Base-by-base conservation (phyloP, 805 yeast genomes). In the Wickerhamiella domercqiae region DNA sequence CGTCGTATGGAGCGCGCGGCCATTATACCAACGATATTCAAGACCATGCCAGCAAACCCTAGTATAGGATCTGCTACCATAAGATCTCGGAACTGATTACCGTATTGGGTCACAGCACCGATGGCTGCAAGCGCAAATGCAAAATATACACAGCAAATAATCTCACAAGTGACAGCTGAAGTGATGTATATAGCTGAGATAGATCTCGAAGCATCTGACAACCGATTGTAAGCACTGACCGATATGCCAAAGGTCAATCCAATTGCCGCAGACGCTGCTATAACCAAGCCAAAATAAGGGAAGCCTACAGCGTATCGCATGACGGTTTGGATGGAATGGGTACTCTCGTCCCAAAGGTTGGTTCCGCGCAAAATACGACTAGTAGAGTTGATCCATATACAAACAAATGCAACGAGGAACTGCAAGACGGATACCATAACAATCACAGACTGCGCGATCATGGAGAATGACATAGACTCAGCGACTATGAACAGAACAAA, bases 391-490 rank as follows among this genome's bases (percentile, higher is more conserved):
- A 50, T 41, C 42, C 51, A 43, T 11, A 49, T 39, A 29, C 45
- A 29, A 19, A 46, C 34, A 7, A 48, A 43, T 4, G 49, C 42
- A 14, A 49, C 40, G 13, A 50, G 38, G 26, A 50, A 22, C 21
- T 47, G 45, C 20, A 50, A 42, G n/a, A 44, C 39, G 3, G 52
- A 48, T 7, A 38, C 39, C 21, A 46, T 39, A 16, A 47, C 29
- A 9, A 50, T 32, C 7, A 47, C 22, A 21, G 50, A 46, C 37
- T 49, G 53, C 7, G 51, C 44, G 4, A 49, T 38, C 53, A 49
- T 46, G 13, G 46, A 45, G 18, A 46, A 46, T 7, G 45, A 38
- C 41, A 42, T 21, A 29, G 44, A 37, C 38, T 42, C 44, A 34
- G 43, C 33, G 16, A 42, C 29, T 21, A 37, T 21, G 38, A 41